Base-by-base conservation (phyloP, 805 yeast genomes). In the Saccharomycopsis fodiens region DNA sequence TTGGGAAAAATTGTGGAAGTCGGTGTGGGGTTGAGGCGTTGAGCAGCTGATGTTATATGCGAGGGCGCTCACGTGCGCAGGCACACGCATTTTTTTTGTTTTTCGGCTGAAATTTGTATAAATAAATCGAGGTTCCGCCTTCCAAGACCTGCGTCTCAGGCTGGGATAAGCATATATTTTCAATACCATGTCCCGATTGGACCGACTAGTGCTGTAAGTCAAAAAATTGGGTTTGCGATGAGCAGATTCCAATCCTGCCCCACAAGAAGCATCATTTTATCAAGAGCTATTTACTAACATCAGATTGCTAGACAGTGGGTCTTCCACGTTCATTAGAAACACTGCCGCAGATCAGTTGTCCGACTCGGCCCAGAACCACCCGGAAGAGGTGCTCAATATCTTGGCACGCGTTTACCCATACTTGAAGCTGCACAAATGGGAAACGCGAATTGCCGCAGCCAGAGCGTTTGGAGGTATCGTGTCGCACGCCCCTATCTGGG, bases 311-410 rank as follows among this genome's bases (percentile, higher is more conserved):
- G 98, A 94, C 64, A 86, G 97, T 1, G 98, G 98, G 8, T 86
- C 96, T 10, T 87, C 97, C 3, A 85, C 85, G 34, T 84, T 87
- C 60, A 93, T 93, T 37, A 75, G 97, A 54, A 87, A 86, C 58
- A 86, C 96, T 7, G 99, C 98, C 1, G 97, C 97, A 2, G 96
- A 91, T 58, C 99, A 93, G 65, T 70, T 93, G 54, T 86, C 96
- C 3, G 97, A 91, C 54, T 72, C 94, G 32, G 97, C 96, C 22
- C 84, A 84, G 61, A 83, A 84, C 36, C 97, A 93, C 58, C 96
- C 97, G 0, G 97, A 91, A 58, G 97, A 93, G 57, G 77, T 85
- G 17, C 70, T 87, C 44, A 82, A 82, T 47, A 66, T 93, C 35
- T 66, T 93, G 29, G 86, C 95, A 13, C 72, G 97, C 48, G 95